Evolutionary conservation across 257 asterid genomes (phyloP), one percentile per base, ranked within the genome.

Genomic region (Solanum infundibuliforme): DNA sequence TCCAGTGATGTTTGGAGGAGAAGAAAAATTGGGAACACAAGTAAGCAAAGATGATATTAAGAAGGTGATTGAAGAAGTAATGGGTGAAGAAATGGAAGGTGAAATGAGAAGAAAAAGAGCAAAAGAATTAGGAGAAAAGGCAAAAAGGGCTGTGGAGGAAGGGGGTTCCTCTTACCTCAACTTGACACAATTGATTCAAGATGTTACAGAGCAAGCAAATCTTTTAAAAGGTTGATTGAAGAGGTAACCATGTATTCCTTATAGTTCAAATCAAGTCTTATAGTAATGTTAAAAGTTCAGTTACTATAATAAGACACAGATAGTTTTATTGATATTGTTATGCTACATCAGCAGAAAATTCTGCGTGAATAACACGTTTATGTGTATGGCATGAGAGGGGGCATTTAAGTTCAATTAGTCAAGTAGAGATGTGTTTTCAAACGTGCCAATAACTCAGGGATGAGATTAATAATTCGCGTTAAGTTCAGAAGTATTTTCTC

Each of bases 121-220:
- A 0, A 81, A 68, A 82, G 69, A 84, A 29, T 31, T 93, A 43
- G 89, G 89, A 16, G 88, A 88, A 77, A 86, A 31, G 92, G 94
- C 94, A 2, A 90, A 12, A 71, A 89, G 35, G 11, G 82, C 93
- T 9, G 16, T 86, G 1, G 91, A 90, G 69, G 90, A 87, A 83
- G 93, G 91, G 14, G 93, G 94, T 10, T 89, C 94, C 10, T 91
- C 96, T 86, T n/a, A 39, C 55, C 8, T 43, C 23, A 89, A 92
- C 6, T 55, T 89, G 31, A 87, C 38, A 36, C 25, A 72, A 46
- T 16, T 93, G 60, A 93, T 92, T 83, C 89, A 90, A 86, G 93
- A 88, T 83, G 88, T 92, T 9, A 58, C 34, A 48, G 87, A 74
- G 20, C 86, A 72, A 62, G 27, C 32, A 14, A 66, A 10, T 1